Conservation (phyloP, 192 early-diverging fungal genomes). For the Dissophora globulifera region DNA sequence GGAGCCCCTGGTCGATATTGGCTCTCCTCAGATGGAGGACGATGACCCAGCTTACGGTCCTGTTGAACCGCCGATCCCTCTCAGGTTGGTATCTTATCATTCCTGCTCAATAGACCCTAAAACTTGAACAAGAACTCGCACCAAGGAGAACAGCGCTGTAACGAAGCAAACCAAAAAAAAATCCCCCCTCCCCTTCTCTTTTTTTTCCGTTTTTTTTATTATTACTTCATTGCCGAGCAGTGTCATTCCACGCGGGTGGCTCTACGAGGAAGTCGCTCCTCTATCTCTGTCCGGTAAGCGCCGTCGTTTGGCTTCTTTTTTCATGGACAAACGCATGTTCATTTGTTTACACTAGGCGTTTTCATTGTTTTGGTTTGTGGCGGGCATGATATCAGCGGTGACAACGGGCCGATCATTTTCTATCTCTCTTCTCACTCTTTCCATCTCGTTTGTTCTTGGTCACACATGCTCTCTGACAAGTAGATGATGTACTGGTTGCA, state of each 20-base stretch:
- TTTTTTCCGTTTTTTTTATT: too few relatives aligned
- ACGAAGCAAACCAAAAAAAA: slow-evolving; percentile 39
- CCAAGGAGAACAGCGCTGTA: slow-evolving; percentile 26
- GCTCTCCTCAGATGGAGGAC: slow-evolving; percentile 45
- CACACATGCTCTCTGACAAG: background rate
- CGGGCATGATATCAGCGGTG: background rate
- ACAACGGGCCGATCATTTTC: too few relatives aligned
- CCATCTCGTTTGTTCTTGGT: background rate
- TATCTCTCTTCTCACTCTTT: background rate
- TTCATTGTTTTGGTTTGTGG: slow-evolving; percentile 8
- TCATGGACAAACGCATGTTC: slow-evolving; percentile 12
- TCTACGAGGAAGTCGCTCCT: slow-evolving; percentile 30
- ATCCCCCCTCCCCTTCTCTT: slow-evolving; percentile 23
- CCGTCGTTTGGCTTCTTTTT: background rate
- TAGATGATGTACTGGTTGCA: slow-evolving; percentile 41
- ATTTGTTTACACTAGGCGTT: background rate
- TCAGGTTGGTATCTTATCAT: slow-evolving; percentile 41
- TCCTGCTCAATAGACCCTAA: too few relatives aligned
- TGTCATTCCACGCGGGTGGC: slow-evolving; percentile 50
- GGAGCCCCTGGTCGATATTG: slow-evolving; percentile 33
- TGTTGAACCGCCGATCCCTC: slow-evolving; percentile 32
- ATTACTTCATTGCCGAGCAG: slow-evolving; percentile 49
- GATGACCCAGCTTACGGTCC: slow-evolving; percentile 14
- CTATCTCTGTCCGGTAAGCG: slow-evolving; percentile 37
- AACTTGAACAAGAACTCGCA: background rate